Percentiles rank a stretch among this genome's conserved stretches.
phyloP scores from a whole-genome alignment of 2,329 filamentous ascomycete genomes.

The Colletotrichum graminicola region DNA sequence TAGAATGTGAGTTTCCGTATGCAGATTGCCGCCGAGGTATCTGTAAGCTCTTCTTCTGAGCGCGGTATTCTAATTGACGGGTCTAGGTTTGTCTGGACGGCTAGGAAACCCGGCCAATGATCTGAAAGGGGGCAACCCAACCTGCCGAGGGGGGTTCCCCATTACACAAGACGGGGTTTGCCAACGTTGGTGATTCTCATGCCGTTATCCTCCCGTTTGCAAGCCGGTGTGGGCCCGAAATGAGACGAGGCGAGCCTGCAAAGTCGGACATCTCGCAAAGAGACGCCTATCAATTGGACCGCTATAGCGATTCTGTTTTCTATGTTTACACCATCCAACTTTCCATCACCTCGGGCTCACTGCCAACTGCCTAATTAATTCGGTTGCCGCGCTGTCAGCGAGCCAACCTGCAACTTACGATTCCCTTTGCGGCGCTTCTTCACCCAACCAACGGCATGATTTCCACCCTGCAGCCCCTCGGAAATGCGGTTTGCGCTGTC shows the following conservation, averaged over 20 bases:
- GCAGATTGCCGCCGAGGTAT: constrained; percentile 21
- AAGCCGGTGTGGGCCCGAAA: constrained; percentile 11
- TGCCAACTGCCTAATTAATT: not conserved
- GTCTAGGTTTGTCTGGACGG: constrained; percentile 44
- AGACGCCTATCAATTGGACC: constrained; percentile 29
- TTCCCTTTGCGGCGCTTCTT: not conserved
- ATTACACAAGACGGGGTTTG: constrained; percentile 9
- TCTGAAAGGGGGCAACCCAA: constrained; percentile 4
- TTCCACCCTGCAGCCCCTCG: not conserved
- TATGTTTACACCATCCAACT: constrained; percentile 27
- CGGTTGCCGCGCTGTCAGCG: not conserved
- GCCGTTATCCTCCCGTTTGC: constrained; percentile 35
- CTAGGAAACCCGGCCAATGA: constrained; percentile 41
- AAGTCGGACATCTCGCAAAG: constrained; percentile 23
- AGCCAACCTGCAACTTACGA: not conserved
- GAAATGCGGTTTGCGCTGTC: not conserved
- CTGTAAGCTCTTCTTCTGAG: constrained; percentile 1
- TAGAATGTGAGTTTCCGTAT: constrained; percentile 72
- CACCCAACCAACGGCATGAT: not conserved
- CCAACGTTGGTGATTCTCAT: constrained; percentile 24
- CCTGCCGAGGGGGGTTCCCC: constrained; percentile 20
- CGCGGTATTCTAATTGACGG: constrained; percentile 20
- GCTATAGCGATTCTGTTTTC: constrained; percentile 22
- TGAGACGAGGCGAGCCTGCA: constrained; percentile 11
- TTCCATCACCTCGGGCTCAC: not conserved